Conservation (phyloP, 164 flowering plant species). For the Umbilicus rupestris region DNA sequence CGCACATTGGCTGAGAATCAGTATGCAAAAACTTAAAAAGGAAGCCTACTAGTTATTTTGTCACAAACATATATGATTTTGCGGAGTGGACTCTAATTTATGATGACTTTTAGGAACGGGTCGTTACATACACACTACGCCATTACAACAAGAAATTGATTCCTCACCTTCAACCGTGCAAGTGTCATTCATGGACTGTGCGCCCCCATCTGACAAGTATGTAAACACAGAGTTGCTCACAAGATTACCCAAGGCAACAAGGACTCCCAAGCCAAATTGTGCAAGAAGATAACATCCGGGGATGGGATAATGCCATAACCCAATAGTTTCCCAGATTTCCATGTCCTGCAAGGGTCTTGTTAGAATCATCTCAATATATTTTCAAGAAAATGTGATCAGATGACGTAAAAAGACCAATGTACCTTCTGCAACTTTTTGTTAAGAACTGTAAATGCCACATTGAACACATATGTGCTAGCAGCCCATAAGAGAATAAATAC, state of each 20-base stretch:
- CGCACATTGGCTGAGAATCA: no score
- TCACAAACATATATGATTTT: no score
- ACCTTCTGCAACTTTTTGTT: constrained; percentile 56
- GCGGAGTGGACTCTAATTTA: no score
- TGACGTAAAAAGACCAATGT: constrained; percentile 13
- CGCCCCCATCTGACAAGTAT: constrained; percentile 44
- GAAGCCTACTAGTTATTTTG: no score
- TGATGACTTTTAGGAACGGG: no score
- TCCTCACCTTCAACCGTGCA: constrained; percentile 42
- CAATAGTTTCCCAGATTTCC: constrained; percentile 81
- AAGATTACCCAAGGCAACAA: constrained; percentile 73
- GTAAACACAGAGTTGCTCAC: constrained; percentile 68
- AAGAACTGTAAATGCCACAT: constrained; percentile 56
- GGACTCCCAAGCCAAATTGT: constrained; percentile 70
- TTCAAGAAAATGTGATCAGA: background rate
- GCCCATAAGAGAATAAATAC: constrained; percentile 87
- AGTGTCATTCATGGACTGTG: constrained; percentile 24
- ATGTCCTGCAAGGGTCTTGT: constrained; percentile 35
- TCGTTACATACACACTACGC: no score
- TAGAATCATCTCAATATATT: background rate
- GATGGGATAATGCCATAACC: constrained; percentile 75
- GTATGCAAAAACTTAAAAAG: no score
- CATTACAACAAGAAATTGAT: background rate
- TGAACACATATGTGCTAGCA: constrained; percentile 73
- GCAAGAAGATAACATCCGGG: constrained; percentile 77